Evolutionary conservation across 139 green algal species (phyloP).

Genomic region (Chlamydomonas sp.): DNA sequence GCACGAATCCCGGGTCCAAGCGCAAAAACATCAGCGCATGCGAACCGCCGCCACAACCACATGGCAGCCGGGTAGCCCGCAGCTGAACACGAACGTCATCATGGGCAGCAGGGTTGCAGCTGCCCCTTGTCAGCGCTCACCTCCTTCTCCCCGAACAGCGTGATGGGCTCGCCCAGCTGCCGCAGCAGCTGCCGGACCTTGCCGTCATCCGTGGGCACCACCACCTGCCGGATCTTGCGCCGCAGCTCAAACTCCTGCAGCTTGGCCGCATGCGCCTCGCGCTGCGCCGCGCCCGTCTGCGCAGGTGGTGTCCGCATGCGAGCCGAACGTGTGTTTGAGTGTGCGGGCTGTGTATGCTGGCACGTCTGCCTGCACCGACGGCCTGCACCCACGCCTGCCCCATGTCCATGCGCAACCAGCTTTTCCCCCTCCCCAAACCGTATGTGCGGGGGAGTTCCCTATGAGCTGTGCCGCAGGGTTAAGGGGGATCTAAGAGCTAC

Average conservation of each 20-base stretch:
- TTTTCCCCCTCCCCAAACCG: no score
- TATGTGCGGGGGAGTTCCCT: no score
- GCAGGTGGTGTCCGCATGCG: background rate
- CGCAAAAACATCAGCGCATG: background rate
- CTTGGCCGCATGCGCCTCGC: slow-evolving; percentile 73
- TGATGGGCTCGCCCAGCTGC: slow-evolving; percentile 88
- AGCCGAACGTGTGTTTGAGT: background rate
- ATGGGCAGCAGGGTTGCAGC: no score
- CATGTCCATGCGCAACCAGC: no score
- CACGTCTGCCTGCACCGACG: no score
- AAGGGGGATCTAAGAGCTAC: no score
- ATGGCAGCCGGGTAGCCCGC: background rate
- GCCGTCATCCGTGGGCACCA: slow-evolving; percentile 82
- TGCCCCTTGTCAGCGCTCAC: no score
- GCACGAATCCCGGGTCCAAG: background rate
- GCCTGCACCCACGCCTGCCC: no score
- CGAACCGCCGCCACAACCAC: background rate
- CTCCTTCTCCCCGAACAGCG: slow-evolving; percentile 95
- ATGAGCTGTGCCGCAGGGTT: no score
- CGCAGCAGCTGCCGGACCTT: slow-evolving; percentile 85
- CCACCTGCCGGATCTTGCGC: slow-evolving; percentile 61
- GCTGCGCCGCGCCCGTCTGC: slow-evolving; percentile 46
- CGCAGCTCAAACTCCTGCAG: slow-evolving; percentile 82
- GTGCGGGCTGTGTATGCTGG: no score
- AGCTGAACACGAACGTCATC: no score